phyloP scores from a whole-genome alignment of 371 early-diverging fungal genomes.

The Paraphysoderma sedebokerense region DNA sequence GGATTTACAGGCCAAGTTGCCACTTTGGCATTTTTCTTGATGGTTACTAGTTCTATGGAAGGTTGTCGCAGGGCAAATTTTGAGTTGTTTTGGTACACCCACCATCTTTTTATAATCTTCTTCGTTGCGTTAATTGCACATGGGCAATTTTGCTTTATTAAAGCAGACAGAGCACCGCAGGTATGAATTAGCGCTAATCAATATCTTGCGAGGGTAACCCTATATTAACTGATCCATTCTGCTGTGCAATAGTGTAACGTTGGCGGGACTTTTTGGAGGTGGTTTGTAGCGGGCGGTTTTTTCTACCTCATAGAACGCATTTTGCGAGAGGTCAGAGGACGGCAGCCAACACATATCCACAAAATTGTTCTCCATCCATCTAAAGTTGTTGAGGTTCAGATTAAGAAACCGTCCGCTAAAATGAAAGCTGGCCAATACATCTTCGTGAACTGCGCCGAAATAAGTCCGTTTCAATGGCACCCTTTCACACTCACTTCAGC shows the following conservation, averaged over 20 bases:
- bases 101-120: slow-evolving; percentile 65
- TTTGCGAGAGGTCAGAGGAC: slow-evolving; percentile 48
- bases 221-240: too few species aligned
- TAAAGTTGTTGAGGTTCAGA: slow-evolving; percentile 42
- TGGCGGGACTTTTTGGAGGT: slow-evolving; percentile 62
- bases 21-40: slow-evolving; percentile 40
- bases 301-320: slow-evolving; percentile 53
- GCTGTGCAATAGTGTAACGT: slow-evolving; percentile 46
- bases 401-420: slow-evolving; percentile 21
- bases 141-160: slow-evolving; percentile 64
- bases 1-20: slow-evolving; percentile 62
- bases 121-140: slow-evolving; percentile 62
- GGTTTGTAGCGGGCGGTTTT: slow-evolving; percentile 48
- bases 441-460: slow-evolving; percentile 27
- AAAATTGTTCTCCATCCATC: slow-evolving; percentile 45
- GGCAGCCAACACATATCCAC: slow-evolving; percentile 39
- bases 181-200: too few species aligned
- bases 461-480: slow-evolving; percentile 28
- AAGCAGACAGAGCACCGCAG: slow-evolving; percentile 42
- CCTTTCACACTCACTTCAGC: slow-evolving; percentile 12
- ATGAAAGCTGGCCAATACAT: slow-evolving; percentile 36
- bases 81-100: slow-evolving; percentile 69
- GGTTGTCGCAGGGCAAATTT: slow-evolving; percentile 42
- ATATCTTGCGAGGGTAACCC: too few species aligned
- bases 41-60: slow-evolving; percentile 44